These are phyloP conservation scores for Aureobasidium sp. DNA, from an alignment of 2,329 filamentous ascomycete species.

Conservation along the genomic window DNA sequence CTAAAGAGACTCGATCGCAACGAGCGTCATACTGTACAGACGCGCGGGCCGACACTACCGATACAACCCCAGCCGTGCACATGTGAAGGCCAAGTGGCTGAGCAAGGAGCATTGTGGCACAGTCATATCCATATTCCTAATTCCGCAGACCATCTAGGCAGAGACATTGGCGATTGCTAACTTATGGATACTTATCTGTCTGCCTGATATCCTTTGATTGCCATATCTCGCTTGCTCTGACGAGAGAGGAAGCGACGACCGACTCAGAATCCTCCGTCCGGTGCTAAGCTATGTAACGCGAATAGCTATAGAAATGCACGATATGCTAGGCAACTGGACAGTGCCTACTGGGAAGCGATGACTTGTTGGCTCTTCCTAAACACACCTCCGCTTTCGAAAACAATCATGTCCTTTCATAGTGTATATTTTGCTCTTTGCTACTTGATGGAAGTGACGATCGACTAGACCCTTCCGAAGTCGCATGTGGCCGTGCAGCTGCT, in stretches of 20 bases:
- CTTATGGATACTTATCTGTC: not conserved
- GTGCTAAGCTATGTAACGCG: too few relatives aligned
- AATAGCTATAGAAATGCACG: too few relatives aligned
- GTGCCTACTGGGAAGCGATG: too few relatives aligned
- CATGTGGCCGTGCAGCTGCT: not conserved
- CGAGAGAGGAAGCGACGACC: too few relatives aligned
- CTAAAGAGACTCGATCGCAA: not conserved
- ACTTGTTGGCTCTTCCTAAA: too few relatives aligned
- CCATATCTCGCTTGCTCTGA: not conserved
- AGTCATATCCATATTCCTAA: not conserved
- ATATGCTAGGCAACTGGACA: too few relatives aligned
- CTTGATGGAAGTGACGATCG: not conserved
- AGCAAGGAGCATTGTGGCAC: not conserved
- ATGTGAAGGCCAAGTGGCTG: not conserved
- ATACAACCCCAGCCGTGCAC: not conserved
- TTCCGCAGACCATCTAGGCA: not conserved
- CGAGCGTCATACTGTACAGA: not conserved
- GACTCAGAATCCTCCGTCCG: too few relatives aligned
- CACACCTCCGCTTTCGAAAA: too few relatives aligned
- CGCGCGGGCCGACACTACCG: not conserved
- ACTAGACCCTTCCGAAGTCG: constrained; percentile 3
- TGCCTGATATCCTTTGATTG: not conserved
- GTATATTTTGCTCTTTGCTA: too few relatives aligned
- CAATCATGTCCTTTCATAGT: too few relatives aligned
- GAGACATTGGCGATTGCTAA: not conserved